Evolutionary conservation across 345 rosid species (phyloP).

Genomic region (Gossypium ekmanianum): DNA sequence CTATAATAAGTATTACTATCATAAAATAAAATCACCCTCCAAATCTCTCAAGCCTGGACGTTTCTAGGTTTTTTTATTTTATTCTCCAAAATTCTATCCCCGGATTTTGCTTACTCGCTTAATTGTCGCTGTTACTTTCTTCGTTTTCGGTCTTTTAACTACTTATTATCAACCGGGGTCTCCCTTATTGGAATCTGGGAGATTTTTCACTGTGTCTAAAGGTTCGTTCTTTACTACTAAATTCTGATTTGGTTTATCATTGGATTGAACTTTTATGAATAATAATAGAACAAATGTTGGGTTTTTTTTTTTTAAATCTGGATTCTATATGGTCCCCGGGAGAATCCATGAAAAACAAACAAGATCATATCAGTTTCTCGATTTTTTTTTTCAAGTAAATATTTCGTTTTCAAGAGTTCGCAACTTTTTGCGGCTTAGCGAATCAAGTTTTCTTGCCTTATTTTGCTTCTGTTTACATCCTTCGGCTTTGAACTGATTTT

Average conservation of each 20-base stretch:
- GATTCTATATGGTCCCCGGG: conserved; percentile 8
- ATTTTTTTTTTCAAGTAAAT: not conserved
- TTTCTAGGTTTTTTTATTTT: conserved; percentile 3
- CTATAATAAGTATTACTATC: not conserved
- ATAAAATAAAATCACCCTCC: not conserved
- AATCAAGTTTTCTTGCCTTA: not conserved
- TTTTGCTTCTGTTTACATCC: not conserved
- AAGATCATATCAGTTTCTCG: not conserved
- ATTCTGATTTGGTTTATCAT: not conserved
- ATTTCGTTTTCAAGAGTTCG: not conserved
- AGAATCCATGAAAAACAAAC: conserved; percentile 7
- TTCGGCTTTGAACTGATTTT: not conserved
- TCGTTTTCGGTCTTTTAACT: not conserved
- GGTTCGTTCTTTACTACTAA: not conserved
- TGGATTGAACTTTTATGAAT: not conserved
- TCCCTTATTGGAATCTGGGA: not conserved
- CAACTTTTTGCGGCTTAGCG: not conserved
- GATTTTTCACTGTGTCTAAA: not conserved
- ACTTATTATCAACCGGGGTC: not conserved
- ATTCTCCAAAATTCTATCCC: not conserved
- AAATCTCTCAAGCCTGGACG: not conserved
- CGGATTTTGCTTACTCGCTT: not conserved
- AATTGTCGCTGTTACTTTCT: not conserved
- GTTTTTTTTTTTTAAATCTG: not conserved
- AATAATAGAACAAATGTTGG: not conserved